Evolutionary conservation across 345 rosid genomes (phyloP), one percentile per base, ranked within the genome.

Genomic region (Bruguiera gymnorhiza): DNA sequence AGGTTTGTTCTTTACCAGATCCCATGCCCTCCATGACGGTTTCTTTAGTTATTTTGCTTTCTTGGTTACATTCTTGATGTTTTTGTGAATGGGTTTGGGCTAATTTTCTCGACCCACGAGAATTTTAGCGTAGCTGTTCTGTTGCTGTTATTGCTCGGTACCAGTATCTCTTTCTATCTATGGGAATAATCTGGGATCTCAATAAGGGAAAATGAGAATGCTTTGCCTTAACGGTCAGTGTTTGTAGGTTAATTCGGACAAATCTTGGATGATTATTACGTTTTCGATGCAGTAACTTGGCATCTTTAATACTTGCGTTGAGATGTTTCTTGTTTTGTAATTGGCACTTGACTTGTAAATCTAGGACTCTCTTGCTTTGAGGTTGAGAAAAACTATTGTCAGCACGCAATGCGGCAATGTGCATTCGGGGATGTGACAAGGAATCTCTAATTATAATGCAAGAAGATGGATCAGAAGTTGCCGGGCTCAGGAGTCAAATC

Each of bases 401-500:
- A 23, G 52, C 27, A 53, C 66, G 30, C 6, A 1, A n/a, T 68
- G 20, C 15, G 50, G 73, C 37, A 26, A 64, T 57, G 39, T 51
- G 9, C 55, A 52, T 69, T 69, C 69, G 57, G 65, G 74, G 66
- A 52, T n/a, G 54, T 36, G 62, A 58, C 53, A 50, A 7, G 16
- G 60, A n/a, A 59, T 37, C 29, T 51, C 23, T 65, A 55, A 62
- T 63, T 69, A 6, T 65, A 75, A 57, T 29, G 57, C 48, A 32
- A 48, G 70, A 76, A 72, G 66, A 85, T 86, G 90, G 89, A 84
- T 63, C 60, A 30, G 55, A 81, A 82, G 80, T 81, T 79, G 70
- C 86, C 73, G 43, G 58, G 63, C 27, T 71, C 66, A 21, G 81
- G 79, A 60, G 43, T 63, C 36, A 61, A 68, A 65, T 71, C 80